Evolutionary conservation across 2,329 filamentous ascomycete genomes (phyloP).

Genomic region (Myotisia sp.): DNA sequence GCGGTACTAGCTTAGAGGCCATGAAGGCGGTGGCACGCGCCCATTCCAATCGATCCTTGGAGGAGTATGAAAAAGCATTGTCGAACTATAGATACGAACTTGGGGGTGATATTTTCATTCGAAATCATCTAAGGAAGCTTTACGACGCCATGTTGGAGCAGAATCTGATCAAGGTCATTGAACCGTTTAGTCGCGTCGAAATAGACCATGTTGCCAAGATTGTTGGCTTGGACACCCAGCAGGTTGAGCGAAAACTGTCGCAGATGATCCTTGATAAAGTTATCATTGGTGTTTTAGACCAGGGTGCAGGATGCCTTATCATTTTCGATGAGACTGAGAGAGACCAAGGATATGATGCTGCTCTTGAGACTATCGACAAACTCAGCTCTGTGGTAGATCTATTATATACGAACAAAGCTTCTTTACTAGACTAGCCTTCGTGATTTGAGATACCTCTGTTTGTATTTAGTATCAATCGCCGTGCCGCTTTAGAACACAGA

Average conservation of each 20-base stretch:
- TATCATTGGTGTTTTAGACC: conserved; percentile 91
- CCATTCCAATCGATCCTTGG: conserved; percentile 85
- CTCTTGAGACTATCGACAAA: conserved; percentile 90
- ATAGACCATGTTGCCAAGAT: conserved; percentile 95
- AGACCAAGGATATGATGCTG: conserved; percentile 87
- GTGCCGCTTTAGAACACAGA: too few species aligned
- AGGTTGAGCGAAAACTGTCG: conserved; percentile 94
- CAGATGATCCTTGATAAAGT: conserved; percentile 99
- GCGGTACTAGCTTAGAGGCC: conserved; percentile 86
- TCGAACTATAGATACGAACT: conserved; percentile 86
- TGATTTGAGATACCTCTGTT: conserved; percentile 2
- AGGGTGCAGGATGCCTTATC: conserved; percentile 93
- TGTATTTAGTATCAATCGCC: too few species aligned
- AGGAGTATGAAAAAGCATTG: conserved; percentile 91
- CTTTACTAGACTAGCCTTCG: conserved; percentile 61
- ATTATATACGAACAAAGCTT: conserved; percentile 94
- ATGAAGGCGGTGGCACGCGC: conserved; percentile 98
- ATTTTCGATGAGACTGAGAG: conserved; percentile 91
- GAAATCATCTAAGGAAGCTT: conserved; percentile 83
- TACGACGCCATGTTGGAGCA: conserved; percentile 99
- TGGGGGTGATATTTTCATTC: conserved; percentile 87
- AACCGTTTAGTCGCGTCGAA: conserved; percentile 94
- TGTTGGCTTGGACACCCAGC: conserved; percentile 87
- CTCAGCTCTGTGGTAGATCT: conserved; percentile 94
- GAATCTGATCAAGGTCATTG: conserved; percentile 98